Base-by-base conservation (phyloP, 345 rosid species). In the Lenwebbia sp. region DNA sequence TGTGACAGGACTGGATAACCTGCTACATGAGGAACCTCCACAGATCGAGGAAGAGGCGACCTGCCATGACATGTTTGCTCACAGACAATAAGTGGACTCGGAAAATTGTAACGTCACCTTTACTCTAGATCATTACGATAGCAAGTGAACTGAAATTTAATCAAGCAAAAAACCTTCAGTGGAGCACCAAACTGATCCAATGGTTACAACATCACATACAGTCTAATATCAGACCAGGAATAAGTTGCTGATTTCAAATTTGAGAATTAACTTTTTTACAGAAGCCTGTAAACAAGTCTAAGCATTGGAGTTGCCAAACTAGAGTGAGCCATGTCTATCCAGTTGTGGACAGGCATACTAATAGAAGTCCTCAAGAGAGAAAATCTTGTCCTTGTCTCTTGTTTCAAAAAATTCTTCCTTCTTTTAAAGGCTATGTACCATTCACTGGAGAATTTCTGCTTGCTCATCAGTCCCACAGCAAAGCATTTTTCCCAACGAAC, bases 1-100 rank as follows among this genome's bases (percentile, higher is more conserved):
- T 95, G 93, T n/a, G 94, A 89, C 28, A 95, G 52, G 60, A 86
- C 85, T 62, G 96, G 96, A 89, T 96, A 95, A 53, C 98, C 94
- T 50, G 86, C 87, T 30, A 92, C 93, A 88, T 94, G 91, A 15
- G 94, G 96, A 87, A 87, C 88, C 87, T 91, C 93, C 62, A 93
- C 89, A 83, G 54, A 91, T 84, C 33, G 90, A 83, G 95, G 96
- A 90, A 96, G 92, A 54, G 92, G 96, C 54, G 96, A 89, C 88
- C 98, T 96, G 92, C 33, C 37, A 89, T 50, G 54, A 55, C 75
- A 83, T 26, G 25, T 19, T 21, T 25, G 78, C 44, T 33, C 0
- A 33, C 14, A 65, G 54, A 65, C 25, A 17, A 0, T 0, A 65
- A 65, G 44, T 65, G 25, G 78, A 65, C 78, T 33, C 0, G 0